A percentile compares a stretch with the other conserved stretches of the same genome.
Evolutionary conservation across 176 grass and related monocot genomes (phyloP).

Genomic region (Oryza punctata): DNA sequence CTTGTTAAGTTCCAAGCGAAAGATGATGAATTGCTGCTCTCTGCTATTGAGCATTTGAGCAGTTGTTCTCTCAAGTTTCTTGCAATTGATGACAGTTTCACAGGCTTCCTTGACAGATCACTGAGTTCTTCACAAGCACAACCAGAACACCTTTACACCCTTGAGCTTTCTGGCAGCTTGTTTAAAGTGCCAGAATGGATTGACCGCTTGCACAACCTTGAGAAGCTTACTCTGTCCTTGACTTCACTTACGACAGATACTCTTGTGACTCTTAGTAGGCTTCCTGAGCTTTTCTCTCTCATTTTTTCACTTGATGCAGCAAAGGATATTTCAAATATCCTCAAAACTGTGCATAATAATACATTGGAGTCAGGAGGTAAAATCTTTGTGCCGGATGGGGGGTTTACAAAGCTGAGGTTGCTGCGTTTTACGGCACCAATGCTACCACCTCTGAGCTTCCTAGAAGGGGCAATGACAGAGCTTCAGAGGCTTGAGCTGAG

Average conservation of each 20-base stretch:
- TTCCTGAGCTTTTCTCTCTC: slow-evolving; percentile 26
- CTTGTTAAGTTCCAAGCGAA: accelerated
- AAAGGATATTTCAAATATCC: not conserved
- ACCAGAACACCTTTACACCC: not conserved
- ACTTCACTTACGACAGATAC: not conserved
- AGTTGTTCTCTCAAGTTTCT: slow-evolving; percentile 37
- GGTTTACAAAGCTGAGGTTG: slow-evolving; percentile 18
- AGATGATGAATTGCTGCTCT: not conserved
- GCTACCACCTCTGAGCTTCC: slow-evolving; percentile 13
- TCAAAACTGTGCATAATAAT: not conserved
- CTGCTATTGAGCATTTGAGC: slow-evolving; percentile 46
- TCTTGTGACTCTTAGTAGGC: not conserved
- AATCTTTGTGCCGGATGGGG: not conserved
- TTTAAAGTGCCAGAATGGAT: slow-evolving; percentile 2
- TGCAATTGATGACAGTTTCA: slow-evolving; percentile 26
- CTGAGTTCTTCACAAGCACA: slow-evolving; percentile 4
- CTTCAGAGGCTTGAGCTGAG: slow-evolving; percentile 33
- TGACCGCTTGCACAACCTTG: not conserved
- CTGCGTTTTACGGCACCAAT: not conserved
- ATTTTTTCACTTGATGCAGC: not conserved
- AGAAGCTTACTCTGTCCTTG: slow-evolving; percentile 25
- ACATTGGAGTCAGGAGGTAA: not conserved
- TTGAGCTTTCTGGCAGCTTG: slow-evolving; percentile 19
- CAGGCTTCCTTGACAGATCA: not conserved
- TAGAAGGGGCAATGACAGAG: slow-evolving; percentile 3